Base-by-base conservation (phyloP, 768 basidiomycete species). In the Butyriboletus loyo region DNA sequence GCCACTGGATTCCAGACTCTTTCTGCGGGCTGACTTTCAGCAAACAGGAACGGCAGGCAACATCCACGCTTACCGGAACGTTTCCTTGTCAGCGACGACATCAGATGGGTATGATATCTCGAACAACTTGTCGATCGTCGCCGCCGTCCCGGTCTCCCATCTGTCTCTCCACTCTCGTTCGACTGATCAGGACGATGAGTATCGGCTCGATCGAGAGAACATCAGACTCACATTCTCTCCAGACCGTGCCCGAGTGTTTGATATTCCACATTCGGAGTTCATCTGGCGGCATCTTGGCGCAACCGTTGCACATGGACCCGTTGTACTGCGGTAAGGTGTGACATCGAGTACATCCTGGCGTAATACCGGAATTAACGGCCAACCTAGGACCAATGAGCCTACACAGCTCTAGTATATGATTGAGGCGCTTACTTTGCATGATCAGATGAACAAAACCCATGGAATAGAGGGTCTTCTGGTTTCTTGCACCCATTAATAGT, bases 401-500 rank as follows among this genome's bases (percentile, higher is more conserved):
- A 49, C 52, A 41, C 48, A 35, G 34, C 49, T 50, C 34, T 31
- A 44, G 30, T 38, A 45, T 38, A 50, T 35, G 19, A 44, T 31
- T 13, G 35, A 52, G 46, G 50, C 15, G 62, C 76, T 58, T 66
- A 81, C 85, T 72, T 81, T 51, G 78, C 81, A 60, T 86, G 84
- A 27, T 68, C 74, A 49, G 81, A 79, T 7, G 80, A 82, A 63
- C 84, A 86, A 63, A 82, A 85, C 50, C 76, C 74, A 31, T 70
- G 73, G 60, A 80, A 78, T 25, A 72, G 71, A 21, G 77, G 70
- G 64, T 77, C 78, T 28, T 78, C 77, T 32, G 77, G 72, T 35
- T 76, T 73, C 57, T 73, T 78, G 59, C 83, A 85, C 35, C 76
- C 77, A 51, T 67, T 76, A 60, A 84, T 75, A 22, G 65, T 52